These are phyloP conservation scores for Cytospora piceicola DNA, from an alignment of 2,329 filamentous ascomycete species.

Conservation along the genomic window DNA sequence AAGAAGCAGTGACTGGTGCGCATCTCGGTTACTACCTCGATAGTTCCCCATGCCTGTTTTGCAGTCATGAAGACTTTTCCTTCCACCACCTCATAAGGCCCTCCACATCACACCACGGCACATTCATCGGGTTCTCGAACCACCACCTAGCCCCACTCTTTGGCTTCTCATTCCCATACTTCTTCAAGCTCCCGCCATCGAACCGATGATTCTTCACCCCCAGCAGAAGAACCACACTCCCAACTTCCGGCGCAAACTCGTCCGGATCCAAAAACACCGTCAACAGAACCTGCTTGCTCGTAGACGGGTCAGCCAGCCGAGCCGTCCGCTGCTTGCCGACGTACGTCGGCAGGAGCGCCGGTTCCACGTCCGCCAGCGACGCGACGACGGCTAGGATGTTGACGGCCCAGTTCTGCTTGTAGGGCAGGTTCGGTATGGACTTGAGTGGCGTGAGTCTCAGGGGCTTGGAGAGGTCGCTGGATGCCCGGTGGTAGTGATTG, in stretches of 20 bases:
- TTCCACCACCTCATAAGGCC: constrained; percentile 53
- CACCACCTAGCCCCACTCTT: constrained; percentile 48
- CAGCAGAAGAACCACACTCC: constrained; percentile 54
- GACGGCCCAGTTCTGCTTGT: constrained; percentile 61
- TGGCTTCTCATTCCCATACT: constrained; percentile 45
- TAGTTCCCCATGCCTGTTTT: neutral
- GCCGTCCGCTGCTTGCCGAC: constrained; percentile 52
- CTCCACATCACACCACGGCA: constrained; percentile 55
- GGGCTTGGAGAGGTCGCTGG: constrained; percentile 47
- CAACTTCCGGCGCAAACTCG: constrained; percentile 50
- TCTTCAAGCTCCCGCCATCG: constrained; percentile 51
- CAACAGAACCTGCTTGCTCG: constrained; percentile 55
- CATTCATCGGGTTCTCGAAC: constrained; percentile 51
- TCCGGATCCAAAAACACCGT: constrained; percentile 60
- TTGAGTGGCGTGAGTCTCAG: constrained; percentile 57
- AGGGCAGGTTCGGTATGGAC: constrained; percentile 56
- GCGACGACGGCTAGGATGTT: constrained; percentile 58
- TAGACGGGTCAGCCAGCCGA: constrained; percentile 56
- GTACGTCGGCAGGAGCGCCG: constrained; percentile 51
- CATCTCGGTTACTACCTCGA: too few species aligned
- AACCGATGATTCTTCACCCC: constrained; percentile 63
- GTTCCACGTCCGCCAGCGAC: constrained; percentile 52
- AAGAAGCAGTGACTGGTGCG: too few species aligned
- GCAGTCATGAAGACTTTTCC: constrained; percentile 1
- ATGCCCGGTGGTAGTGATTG: constrained; percentile 41